These are phyloP conservation scores for Filobasidium uniguttulatum DNA, from an alignment of 1,284 basidiomycete genomes.

Conservation along the genomic window DNA sequence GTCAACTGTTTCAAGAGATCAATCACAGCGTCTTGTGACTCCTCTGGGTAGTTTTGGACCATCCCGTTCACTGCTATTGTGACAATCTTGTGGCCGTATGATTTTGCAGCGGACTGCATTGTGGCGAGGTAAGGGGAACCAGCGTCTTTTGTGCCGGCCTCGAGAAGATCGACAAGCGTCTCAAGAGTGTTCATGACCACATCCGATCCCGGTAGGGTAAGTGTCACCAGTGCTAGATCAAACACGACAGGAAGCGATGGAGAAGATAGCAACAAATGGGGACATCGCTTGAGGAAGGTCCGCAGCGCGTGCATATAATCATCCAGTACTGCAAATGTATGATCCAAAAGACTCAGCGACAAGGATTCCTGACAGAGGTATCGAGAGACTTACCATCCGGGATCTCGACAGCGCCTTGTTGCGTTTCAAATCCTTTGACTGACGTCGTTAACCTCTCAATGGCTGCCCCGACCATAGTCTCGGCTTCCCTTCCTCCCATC, in stretches of 20 bases:
- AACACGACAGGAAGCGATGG: slow-evolving; percentile 61
- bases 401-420: slow-evolving; percentile 53
- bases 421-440: slow-evolving; percentile 51
- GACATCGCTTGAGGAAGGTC: slow-evolving; percentile 53
- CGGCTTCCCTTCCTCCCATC: slow-evolving; percentile 40
- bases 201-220: slow-evolving; percentile 66
- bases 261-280: slow-evolving; percentile 64
- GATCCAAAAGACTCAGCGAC: slow-evolving; percentile 5
- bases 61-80: slow-evolving; percentile 61
- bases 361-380: background rate
- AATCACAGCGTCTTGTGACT: slow-evolving; percentile 58
- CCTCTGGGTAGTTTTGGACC: slow-evolving; percentile 76
- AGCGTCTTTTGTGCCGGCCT: slow-evolving; percentile 28
- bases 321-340: slow-evolving; percentile 68
- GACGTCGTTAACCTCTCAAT: slow-evolving; percentile 63
- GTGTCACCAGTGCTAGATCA: slow-evolving; percentile 56
- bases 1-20: slow-evolving; percentile 63
- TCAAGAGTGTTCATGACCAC: slow-evolving; percentile 70
- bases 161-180: slow-evolving; percentile 57
- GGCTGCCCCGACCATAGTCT: slow-evolving; percentile 45
- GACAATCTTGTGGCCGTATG: slow-evolving; percentile 62
- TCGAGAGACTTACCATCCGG: slow-evolving; percentile 54
- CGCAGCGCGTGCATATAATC: slow-evolving; percentile 79
- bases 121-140: slow-evolving; percentile 19
- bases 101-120: slow-evolving; percentile 35